phyloP scores from a whole-genome alignment of 108 stramenopile genomes.

The Nitzschia sp. region DNA sequence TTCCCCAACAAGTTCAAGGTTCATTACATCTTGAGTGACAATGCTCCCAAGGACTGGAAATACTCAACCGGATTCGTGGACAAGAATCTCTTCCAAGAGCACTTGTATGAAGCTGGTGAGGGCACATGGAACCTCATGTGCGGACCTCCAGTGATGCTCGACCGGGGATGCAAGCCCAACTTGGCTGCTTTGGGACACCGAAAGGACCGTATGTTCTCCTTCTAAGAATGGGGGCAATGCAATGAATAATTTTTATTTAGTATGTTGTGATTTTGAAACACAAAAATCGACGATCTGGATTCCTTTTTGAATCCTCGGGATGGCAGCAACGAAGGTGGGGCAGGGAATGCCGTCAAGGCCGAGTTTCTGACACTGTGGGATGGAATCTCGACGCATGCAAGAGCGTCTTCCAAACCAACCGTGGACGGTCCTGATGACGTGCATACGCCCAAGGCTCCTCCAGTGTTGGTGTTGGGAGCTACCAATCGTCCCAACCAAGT shows the following conservation, averaged over 20 bases:
- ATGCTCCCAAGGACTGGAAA: conserved; percentile 72
- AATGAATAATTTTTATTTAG: background rate
- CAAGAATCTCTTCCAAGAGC: conserved; percentile 70
- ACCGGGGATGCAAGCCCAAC: conserved; percentile 82
- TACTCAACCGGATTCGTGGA: conserved; percentile 90
- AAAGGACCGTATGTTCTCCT: conserved; percentile 65
- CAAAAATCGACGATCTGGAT: conserved; percentile 87
- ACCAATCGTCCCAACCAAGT: conserved; percentile 94
- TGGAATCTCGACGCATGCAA: conserved; percentile 51
- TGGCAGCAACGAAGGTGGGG: conserved; percentile 62
- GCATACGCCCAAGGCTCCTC: conserved; percentile 10
- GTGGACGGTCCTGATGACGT: conserved; percentile 3
- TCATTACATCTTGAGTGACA: conserved; percentile 89
- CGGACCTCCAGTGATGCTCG: conserved; percentile 97
- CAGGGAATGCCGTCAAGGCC: conserved; percentile 82
- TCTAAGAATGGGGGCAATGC: conserved; percentile 39
- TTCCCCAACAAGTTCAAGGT: conserved; percentile 86
- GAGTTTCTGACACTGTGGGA: conserved; percentile 98
- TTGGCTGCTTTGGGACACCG: conserved; percentile 64
- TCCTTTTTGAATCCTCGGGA: conserved; percentile 84
- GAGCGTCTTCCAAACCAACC: background rate
- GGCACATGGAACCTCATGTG: conserved; percentile 91
- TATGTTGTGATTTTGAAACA: background rate
- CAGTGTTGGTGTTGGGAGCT: conserved; percentile 90
- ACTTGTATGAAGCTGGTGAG: conserved; percentile 66